phyloP scores from a whole-genome alignment of 345 rosid species.

The Syzygium aromaticum region DNA sequence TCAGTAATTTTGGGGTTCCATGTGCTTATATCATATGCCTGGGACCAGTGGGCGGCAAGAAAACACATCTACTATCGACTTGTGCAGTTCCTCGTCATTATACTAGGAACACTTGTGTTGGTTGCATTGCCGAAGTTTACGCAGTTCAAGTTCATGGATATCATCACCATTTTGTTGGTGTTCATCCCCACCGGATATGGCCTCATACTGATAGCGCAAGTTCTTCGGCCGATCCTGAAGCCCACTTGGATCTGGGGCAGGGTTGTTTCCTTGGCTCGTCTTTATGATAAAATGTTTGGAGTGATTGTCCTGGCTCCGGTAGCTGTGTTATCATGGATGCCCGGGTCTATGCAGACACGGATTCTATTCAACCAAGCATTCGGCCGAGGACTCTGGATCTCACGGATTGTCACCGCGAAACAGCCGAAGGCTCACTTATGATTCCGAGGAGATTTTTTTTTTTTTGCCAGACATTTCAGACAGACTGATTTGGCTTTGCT shows the following conservation, averaged over 20 bases:
- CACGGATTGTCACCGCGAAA: background rate
- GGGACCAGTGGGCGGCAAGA: background rate
- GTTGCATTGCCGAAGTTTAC: background rate
- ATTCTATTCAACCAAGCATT: conserved; percentile 1
- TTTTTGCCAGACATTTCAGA: background rate
- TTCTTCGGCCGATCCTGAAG: background rate
- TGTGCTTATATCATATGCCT: background rate
- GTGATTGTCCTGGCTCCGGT: background rate
- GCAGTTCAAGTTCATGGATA: background rate
- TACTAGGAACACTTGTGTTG: background rate
- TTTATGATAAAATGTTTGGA: background rate
- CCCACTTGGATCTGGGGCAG: background rate
- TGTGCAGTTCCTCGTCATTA: background rate
- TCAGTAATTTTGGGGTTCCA: background rate
- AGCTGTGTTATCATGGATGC: background rate
- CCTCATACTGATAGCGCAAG: conserved; percentile 1
- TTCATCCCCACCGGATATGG: conserved; percentile 1
- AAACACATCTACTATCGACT: conserved; percentile 2
- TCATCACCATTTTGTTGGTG: background rate
- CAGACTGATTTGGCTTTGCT: background rate
- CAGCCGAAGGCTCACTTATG: conserved; percentile 31
- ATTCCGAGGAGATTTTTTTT: background rate
- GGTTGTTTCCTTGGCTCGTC: background rate
- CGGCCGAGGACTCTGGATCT: background rate
- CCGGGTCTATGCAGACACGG: background rate